Base-by-base conservation (phyloP, 148 eudicot genomes). In the Oxyria digyna region DNA sequence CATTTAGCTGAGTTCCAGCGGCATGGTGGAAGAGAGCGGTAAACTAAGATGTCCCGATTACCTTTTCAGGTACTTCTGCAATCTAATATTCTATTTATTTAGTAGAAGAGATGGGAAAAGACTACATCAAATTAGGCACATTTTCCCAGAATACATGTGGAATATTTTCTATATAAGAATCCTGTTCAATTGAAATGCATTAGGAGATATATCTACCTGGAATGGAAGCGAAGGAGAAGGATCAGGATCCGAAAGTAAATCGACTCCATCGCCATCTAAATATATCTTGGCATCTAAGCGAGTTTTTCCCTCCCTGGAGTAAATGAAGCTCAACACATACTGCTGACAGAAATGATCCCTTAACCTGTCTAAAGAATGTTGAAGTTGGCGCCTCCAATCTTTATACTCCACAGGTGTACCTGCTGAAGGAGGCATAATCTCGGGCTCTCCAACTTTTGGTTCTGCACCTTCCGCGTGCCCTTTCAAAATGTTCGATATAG, bases 381-480 rank as follows among this genome's bases (percentile, higher is more conserved):
- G 99, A 81, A 94, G 92, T 43, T 85, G 87, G 64, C 92, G 95
- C 72, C 85, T 90, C 97, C 99, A 94, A 31, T 94, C 99, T 83
- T 85, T 94, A 67, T 81, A 85, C 69, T 94, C 98, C 67, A 86
- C 70, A 69, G 55, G 77, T 77, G 68, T 82, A 67, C 80, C 79
- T 70, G 75, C 74, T 15, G 81, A 49, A 42, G 85, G 72, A 27
- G 79, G 27, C 33, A 77, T 72, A 71, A 57, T 85, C 23, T 87
- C 91, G 66, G 67, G 73, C 17, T 71, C 38, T 45, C 77, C 87
- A 45, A 45, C 52, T 54, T 76, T 85, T 40, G 76, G 76, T 72
- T 94, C 97, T 69, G 77, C 69, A 78, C 83, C 84, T 74, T 84
- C 97, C 77, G 78, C 84, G 55, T 83, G 73, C 71, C 82, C 81